A percentile compares a stretch with the other conserved stretches of the same genome.
Conservation (phyloP, 768 basidiomycete genomes). For the Hypsizygus marmoreus region DNA sequence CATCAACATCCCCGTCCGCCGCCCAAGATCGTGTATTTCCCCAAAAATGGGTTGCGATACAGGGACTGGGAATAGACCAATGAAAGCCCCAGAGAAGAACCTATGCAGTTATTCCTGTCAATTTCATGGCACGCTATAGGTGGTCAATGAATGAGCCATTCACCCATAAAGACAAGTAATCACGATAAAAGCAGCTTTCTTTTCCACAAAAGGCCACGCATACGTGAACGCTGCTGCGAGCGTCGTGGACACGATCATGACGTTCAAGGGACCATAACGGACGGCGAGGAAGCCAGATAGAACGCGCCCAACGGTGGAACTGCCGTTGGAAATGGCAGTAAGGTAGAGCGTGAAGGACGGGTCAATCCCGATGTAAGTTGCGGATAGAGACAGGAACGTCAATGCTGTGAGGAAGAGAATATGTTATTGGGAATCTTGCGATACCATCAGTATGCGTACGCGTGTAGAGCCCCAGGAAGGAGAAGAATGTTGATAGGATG, state of each 20-base stretch:
- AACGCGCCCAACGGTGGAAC: neutral
- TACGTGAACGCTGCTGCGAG: neutral
- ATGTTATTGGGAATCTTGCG: too few relatives aligned
- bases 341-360: neutral
- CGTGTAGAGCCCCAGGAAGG: too few relatives aligned
- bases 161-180: neutral
- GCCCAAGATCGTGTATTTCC: neutral
- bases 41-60: neutral
- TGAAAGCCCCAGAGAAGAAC: neutral
- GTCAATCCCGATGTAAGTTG: neutral
- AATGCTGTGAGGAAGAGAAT: too few relatives aligned
- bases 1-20: neutral
- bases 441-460: too few relatives aligned
- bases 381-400: neutral
- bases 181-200: neutral
- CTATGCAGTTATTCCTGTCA: neutral
- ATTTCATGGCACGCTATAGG: neutral
- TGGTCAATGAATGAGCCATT: neutral
- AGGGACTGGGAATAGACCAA: neutral
- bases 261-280: neutral
- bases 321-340: neutral
- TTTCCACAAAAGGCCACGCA: neutral
- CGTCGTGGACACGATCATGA: neutral
- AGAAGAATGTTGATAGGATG: too few relatives aligned
- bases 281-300: neutral